Base-by-base conservation (phyloP, 805 yeast genomes). In the Yarrowia sp. region DNA sequence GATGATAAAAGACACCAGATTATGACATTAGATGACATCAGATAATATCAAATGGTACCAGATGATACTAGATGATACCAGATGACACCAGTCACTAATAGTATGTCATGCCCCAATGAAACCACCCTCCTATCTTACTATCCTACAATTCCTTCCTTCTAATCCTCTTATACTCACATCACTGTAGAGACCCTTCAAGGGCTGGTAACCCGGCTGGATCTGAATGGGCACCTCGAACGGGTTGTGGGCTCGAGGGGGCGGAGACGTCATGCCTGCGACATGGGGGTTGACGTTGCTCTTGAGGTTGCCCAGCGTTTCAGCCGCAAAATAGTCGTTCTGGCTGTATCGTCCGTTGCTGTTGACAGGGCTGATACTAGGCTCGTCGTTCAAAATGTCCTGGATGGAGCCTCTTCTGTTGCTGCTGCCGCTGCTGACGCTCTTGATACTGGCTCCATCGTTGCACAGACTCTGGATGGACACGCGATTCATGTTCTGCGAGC, bases 171-270 rank as follows among this genome's bases (percentile, higher is more conserved):
- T 59, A 59, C 65, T 59, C 65, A 59, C 65, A 11, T 59, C 65
- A 32, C 65, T 59, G 42, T 59, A 59, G 45, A 59, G 65, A 14
- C 65, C 65, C 52, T 59, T 59, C 48, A 59, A 42, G 19, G 65
- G 65, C 65, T 59, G 65, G 16, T 43, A 59, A 19, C 50, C 65
- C 8, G 65, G 65, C 52, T 59, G 65, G 52, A 45, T 59, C 52
- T 59, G 65, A 12, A 59, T 59, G 16, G 65, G 65, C 35, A 59
- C 65, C 52, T 59, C 65, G 16, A 43, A 59, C 41, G 52, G 52
- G 42, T 45, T 59, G 26, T 43, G 52, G 7, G 16, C 35, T 8
- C 63, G 19, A 1, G 48, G 63, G 15, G 63, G 63, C 1, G 63
- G 63, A 48, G 63, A 56, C 4, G 46, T 22, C 15, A 56, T 36